Base-by-base conservation (phyloP, 1,284 basidiomycete species). In the Ustilago nuda region DNA sequence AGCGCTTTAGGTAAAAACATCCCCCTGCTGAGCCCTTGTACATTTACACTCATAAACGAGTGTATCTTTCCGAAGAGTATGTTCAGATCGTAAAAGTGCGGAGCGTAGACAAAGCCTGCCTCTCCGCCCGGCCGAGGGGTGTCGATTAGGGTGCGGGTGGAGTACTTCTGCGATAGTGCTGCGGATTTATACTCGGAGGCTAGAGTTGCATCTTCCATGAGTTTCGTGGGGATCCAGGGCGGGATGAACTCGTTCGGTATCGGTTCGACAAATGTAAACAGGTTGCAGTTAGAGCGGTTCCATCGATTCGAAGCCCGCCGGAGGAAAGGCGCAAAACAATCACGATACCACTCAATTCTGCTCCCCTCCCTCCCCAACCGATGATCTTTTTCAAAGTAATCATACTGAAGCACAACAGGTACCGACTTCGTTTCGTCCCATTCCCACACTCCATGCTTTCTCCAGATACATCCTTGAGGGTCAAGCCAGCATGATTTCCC, bases 371-470 rank as follows among this genome's bases (percentile, higher is more conserved):
- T 46, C 12, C 82, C 82, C 4, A 68, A 61, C 3, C 82, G 71
- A 30, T 71, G 63, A 35, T 78, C 74, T 64, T 90, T 90, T 23
- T 88, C 87, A 81, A 99, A 99, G 86, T 98, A 98, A 80, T 90
- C 92, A 82, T 95, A 92, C 61, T 92, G 89, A 52, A 98, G 87
- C 0, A 93, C 91, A 1, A 96, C 91, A 0, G 92, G 91, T 64
- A 90, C 88, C 8, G 91, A 86, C 78, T 91, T 92, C 30, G 88
- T 87, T 11, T 87, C 88, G 81, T 94, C 92, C 92, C 93, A 98
- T 1, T 91, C 90, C 96, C 96, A 99, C 0, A 98, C 93, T 13
- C 93, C 94, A 79, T 98, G 95, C 87, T 92, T 89, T 80, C 93
- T 91, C 95, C 94, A 98, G 0, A 95, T 81, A 82, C 95, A 98